A percentile compares a stretch with the other conserved stretches of the same genome.
Evolutionary conservation across 768 basidiomycete genomes (phyloP).

Genomic region (Pisolithus tinctorius): DNA sequence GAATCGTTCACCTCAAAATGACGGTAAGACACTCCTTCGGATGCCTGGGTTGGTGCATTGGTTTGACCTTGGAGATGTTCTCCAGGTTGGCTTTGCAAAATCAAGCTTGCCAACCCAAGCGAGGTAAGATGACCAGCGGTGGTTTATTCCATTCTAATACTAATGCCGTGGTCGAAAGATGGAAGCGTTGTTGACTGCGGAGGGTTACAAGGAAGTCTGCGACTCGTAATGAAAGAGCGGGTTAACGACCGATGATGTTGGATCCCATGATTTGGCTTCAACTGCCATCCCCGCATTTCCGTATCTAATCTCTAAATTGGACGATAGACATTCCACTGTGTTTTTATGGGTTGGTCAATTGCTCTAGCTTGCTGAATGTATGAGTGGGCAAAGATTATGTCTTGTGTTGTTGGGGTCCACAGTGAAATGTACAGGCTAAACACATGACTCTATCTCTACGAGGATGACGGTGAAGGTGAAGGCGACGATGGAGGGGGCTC

Average conservation of each 20-base stretch:
- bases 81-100: constrained; percentile 94
- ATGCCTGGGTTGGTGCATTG: background rate
- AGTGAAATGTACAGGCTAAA: background rate
- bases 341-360: background rate
- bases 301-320: background rate
- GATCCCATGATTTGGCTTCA: constrained; percentile 13
- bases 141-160: background rate
- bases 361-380: background rate
- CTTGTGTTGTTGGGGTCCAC: background rate
- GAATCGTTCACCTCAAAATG: constrained; percentile 80
- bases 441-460: background rate
- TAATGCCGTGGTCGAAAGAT: constrained; percentile 36
- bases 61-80: background rate
- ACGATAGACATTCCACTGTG: background rate
- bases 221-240: constrained; percentile 27
- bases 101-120: constrained; percentile 66
- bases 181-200: constrained; percentile 62
- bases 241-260: background rate
- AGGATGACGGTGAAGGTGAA: background rate
- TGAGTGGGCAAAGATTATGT: background rate
- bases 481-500: constrained; percentile 42
- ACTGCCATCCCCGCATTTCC: constrained; percentile 11
- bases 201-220: constrained; percentile 65
- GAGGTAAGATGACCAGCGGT: constrained; percentile 47
- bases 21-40: constrained; percentile 47